These are phyloP conservation scores for Oryza nivara DNA, from an alignment of 176 grass and related monocot species.

Conservation along the genomic window DNA sequence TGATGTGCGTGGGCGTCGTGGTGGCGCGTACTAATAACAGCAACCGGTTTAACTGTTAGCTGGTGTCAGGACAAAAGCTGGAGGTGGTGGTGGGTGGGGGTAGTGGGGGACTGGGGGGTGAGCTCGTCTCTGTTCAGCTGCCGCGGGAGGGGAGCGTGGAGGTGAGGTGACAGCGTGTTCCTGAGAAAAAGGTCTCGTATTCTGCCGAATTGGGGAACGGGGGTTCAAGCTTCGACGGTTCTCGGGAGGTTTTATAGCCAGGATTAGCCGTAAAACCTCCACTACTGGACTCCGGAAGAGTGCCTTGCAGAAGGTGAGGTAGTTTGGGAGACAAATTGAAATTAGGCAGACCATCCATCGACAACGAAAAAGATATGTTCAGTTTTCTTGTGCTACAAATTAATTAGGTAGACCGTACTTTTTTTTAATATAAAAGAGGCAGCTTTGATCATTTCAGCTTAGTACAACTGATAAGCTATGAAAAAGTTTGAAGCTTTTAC, in stretches of 20 bases:
- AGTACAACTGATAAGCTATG: no score
- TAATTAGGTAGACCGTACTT: no score
- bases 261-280: background rate
- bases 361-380: background rate
- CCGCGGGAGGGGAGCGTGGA: background rate
- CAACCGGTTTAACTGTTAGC: conserved; percentile 18
- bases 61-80: conserved; percentile 40
- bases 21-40: conserved; percentile 42
- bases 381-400: no score
- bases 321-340: no score
- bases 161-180: conserved; percentile 10
- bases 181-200: conserved; percentile 32
- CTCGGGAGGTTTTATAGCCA: conserved; percentile 21
- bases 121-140: background rate
- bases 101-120: background rate
- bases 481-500: no score
- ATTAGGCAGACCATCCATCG: background rate
- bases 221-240: background rate
- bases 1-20: background rate
- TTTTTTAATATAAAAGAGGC: no score
- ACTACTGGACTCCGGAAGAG: background rate
- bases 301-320: background rate
- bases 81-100: background rate
- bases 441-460: no score
- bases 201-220: background rate